phyloP scores from a whole-genome alignment of 768 basidiomycete species.

The Tricholoma sp. region DNA sequence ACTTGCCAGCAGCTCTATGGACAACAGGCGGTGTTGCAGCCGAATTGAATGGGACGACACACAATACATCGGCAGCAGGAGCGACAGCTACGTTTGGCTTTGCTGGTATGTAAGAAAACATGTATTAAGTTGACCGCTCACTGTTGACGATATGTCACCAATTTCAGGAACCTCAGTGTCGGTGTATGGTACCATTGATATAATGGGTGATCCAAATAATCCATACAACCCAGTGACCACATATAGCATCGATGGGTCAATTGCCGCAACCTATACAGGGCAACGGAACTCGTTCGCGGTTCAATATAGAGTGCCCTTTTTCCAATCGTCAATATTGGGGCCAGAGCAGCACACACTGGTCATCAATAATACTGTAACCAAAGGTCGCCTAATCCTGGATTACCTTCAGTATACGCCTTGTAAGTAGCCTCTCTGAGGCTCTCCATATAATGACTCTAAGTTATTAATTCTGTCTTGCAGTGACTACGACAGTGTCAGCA shows the following conservation, averaged over 20 bases:
- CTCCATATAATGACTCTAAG: neutral
- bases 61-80: constrained; percentile 1
- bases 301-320: constrained; percentile 18
- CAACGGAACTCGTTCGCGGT: neutral
- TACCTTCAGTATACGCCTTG: constrained; percentile 11
- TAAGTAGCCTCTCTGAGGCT: neutral
- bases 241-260: constrained; percentile 18
- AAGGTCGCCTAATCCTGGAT: constrained; percentile 18
- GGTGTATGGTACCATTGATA: constrained; percentile 18
- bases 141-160: neutral
- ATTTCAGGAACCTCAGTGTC: constrained; percentile 16
- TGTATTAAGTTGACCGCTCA: neutral
- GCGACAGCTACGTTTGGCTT: constrained; percentile 8
- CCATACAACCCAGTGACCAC: constrained; percentile 10
- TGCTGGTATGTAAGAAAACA: neutral
- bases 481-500: neutral
- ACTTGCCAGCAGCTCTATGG: constrained; percentile 2
- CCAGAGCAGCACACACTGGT: constrained; percentile 18
- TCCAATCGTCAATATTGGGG: constrained; percentile 14
- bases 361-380: constrained; percentile 12
- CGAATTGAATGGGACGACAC: constrained; percentile 1
- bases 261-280: neutral
- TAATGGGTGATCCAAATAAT: neutral
- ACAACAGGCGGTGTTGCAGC: neutral
- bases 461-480: neutral